Conservation (phyloP, 1,284 basidiomycete species). For the Fomitopsis pinicola region DNA sequence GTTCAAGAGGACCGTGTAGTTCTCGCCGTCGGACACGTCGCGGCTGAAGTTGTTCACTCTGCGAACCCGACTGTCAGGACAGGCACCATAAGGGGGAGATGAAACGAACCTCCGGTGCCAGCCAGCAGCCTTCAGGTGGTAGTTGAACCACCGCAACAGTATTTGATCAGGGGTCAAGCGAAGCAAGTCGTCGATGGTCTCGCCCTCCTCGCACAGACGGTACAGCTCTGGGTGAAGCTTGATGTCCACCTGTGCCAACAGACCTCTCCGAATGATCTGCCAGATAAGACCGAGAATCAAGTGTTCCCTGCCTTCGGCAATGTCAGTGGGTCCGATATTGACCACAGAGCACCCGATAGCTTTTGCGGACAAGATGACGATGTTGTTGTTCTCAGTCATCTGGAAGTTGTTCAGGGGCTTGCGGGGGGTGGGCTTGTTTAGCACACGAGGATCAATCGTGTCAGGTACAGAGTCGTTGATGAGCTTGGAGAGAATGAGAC, state of each 20-base stretch:
- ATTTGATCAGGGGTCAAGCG: slow-evolving; percentile 96
- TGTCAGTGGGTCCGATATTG: slow-evolving; percentile 93
- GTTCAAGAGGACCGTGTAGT: slow-evolving; percentile 94
- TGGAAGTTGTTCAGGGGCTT: slow-evolving; percentile 94
- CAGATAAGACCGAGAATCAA: slow-evolving; percentile 98
- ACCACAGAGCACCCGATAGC: slow-evolving; percentile 98
- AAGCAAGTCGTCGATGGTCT: slow-evolving; percentile 95
- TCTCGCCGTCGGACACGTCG: slow-evolving; percentile 94
- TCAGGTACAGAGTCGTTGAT: slow-evolving; percentile 99
- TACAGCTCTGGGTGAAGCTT: slow-evolving; percentile 98
- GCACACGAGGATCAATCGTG: slow-evolving; percentile 97
- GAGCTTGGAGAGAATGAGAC: slow-evolving; percentile 94
- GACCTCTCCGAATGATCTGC: slow-evolving; percentile 95
- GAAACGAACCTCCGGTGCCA: slow-evolving; percentile 73
- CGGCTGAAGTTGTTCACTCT: slow-evolving; percentile 97
- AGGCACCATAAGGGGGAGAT: background rate
- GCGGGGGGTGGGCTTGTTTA: slow-evolving; percentile 79
- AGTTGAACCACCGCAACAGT: slow-evolving; percentile 97
- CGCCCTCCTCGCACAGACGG: slow-evolving; percentile 91
- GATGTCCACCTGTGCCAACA: slow-evolving; percentile 95
- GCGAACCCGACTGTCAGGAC: slow-evolving; percentile 4
- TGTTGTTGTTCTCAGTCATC: slow-evolving; percentile 99
- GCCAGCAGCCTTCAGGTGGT: slow-evolving; percentile 92
- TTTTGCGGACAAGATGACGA: slow-evolving; percentile 95
- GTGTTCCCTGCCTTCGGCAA: slow-evolving; percentile 93